A percentile compares a stretch with the other conserved stretches of the same genome.
These are phyloP conservation scores for Neoascochyta sp. DNA, from an alignment of 2,329 filamentous ascomycete species.

Conservation along the genomic window DNA sequence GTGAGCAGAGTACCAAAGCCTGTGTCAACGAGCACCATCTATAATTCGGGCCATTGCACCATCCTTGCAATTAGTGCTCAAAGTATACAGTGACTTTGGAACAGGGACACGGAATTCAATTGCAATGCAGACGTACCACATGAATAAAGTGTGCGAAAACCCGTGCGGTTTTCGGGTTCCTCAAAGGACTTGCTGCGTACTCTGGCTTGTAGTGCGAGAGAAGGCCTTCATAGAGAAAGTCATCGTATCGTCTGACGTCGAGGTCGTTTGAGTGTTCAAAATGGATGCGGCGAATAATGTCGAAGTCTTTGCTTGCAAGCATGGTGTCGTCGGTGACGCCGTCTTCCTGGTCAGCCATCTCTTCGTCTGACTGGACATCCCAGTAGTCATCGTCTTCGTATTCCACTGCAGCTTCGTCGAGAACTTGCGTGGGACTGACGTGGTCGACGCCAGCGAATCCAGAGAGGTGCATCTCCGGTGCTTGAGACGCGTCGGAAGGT, in stretches of 20 bases:
- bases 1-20: too few species aligned
- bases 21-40: too few species aligned
- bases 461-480: constrained; percentile 16
- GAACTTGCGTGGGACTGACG: constrained; percentile 33
- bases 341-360: constrained; percentile 34
- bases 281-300: constrained; percentile 38
- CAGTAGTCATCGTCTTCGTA: constrained; percentile 49
- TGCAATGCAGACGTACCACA: constrained; percentile 44
- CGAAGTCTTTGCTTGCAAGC: constrained; percentile 31
- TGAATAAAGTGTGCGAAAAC: constrained; percentile 92
- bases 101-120: not conserved
- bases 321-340: constrained; percentile 18
- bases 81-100: too few species aligned
- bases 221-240: constrained; percentile 47
- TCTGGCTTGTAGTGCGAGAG: constrained; percentile 47
- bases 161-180: constrained; percentile 72
- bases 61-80: too few species aligned
- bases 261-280: constrained; percentile 34
- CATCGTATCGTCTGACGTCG: constrained; percentile 43
- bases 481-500: constrained; percentile 12
- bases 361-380: constrained; percentile 49
- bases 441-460: constrained; percentile 42
- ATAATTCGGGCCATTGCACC: too few species aligned
- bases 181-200: constrained; percentile 60
- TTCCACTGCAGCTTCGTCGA: constrained; percentile 42